Conservation (phyloP, 257 asterid species). For the Lantana camara region DNA sequence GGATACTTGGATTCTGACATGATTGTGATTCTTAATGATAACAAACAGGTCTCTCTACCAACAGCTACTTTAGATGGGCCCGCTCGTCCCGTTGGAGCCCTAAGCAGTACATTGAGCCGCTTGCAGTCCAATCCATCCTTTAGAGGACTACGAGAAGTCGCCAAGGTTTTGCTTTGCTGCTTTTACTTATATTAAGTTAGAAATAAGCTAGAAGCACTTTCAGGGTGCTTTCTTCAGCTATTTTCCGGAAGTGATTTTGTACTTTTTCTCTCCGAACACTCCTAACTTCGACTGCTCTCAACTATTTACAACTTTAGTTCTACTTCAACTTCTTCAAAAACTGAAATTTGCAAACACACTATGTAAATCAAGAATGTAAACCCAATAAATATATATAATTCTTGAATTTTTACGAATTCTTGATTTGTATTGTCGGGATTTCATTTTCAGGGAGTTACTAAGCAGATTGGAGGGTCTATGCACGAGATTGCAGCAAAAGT, state of each 20-base stretch:
- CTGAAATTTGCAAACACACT: too few species aligned
- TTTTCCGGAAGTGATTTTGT: too few species aligned
- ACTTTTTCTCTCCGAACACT: too few species aligned
- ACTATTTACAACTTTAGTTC: too few species aligned
- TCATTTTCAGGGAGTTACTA: slow-evolving; percentile 22
- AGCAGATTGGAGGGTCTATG: slow-evolving; percentile 26
- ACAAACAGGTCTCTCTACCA: slow-evolving; percentile 32
- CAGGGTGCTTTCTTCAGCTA: too few species aligned
- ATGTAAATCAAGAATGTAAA: neutral
- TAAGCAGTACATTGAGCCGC: slow-evolving; percentile 57
- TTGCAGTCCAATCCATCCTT: slow-evolving; percentile 29
- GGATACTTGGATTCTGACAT: slow-evolving; percentile 62
- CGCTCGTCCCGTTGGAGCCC: slow-evolving; percentile 56
- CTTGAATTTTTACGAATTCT: neutral
- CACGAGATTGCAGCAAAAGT: slow-evolving; percentile 20
- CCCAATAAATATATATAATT: too few species aligned
- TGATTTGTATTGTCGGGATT: neutral
- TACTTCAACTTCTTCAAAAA: too few species aligned
- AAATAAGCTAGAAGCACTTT: too few species aligned
- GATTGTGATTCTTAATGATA: slow-evolving; percentile 63
- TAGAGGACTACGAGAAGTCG: slow-evolving; percentile 31
- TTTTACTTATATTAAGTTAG: too few species aligned
- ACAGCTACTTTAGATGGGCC: slow-evolving; percentile 45
- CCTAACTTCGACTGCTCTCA: too few species aligned
- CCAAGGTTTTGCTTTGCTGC: slow-evolving; percentile 9